Percentiles rank a stretch among this genome's conserved stretches.
phyloP scores from a whole-genome alignment of 1,284 basidiomycete genomes.

The Butyriboletus regius region DNA sequence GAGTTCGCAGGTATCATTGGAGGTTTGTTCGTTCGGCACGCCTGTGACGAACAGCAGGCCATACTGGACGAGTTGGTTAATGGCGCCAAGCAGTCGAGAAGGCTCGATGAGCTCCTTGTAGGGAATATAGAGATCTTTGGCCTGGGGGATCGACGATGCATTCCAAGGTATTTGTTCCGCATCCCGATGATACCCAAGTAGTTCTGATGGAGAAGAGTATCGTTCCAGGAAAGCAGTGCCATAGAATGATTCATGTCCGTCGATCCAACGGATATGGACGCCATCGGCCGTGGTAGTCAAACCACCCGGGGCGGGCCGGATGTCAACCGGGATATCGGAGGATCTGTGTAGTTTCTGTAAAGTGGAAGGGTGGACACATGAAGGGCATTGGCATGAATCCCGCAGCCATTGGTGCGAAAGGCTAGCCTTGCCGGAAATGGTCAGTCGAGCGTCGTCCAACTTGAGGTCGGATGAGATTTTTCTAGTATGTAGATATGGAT shows the following conservation, averaged over 20 bases:
- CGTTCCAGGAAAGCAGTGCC: conserved; percentile 44
- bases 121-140: conserved; percentile 43
- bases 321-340: conserved; percentile 51
- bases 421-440: conserved; percentile 33
- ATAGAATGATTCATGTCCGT: conserved; percentile 55
- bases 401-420: conserved; percentile 49
- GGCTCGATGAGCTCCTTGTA: conserved; percentile 42
- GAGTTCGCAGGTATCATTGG: conserved; percentile 58
- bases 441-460: conserved; percentile 14
- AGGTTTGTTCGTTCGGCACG: conserved; percentile 52
- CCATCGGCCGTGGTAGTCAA: conserved; percentile 36
- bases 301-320: conserved; percentile 34
- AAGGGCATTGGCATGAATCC: conserved; percentile 41
- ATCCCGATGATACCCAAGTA: conserved; percentile 39
- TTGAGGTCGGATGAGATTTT: conserved; percentile 5
- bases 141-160: conserved; percentile 30
- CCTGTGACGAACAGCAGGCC: conserved; percentile 53
- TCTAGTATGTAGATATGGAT: conserved; percentile 2
- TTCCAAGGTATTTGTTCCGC: conserved; percentile 35
- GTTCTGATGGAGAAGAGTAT: conserved; percentile 34
- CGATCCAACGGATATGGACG: conserved; percentile 50
- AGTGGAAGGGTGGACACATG: conserved; percentile 67
- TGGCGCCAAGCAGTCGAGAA: conserved; percentile 43
- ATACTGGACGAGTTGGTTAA: conserved; percentile 49
- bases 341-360: conserved; percentile 70